phyloP scores from a whole-genome alignment of 202 grass and related monocot genomes.

The Zizania palustris region DNA sequence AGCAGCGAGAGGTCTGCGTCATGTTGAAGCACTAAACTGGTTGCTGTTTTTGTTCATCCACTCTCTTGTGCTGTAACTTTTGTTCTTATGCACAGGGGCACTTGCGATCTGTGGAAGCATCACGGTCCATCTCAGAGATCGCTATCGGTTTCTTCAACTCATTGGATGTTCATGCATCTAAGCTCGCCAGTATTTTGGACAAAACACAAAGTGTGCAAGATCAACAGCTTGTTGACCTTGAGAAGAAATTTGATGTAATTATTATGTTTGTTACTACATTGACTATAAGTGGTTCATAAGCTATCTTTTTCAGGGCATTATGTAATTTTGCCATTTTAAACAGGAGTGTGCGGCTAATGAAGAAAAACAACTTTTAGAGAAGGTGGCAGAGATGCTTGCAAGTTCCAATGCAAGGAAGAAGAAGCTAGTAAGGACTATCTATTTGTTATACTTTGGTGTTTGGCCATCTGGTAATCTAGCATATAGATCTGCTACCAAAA shows the following conservation, averaged over 20 bases:
- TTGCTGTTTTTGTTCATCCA: slow-evolving; percentile 35
- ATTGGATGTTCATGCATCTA: slow-evolving; percentile 80
- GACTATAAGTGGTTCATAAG: slow-evolving; percentile 10
- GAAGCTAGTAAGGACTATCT: slow-evolving; percentile 60
- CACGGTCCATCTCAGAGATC: slow-evolving; percentile 84
- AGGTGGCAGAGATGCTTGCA: slow-evolving; percentile 89
- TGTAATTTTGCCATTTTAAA: slow-evolving; percentile 36
- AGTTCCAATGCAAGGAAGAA: slow-evolving; percentile 92
- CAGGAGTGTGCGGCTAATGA: slow-evolving; percentile 95
- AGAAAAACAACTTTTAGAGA: slow-evolving; percentile 86
- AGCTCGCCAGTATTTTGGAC: slow-evolving; percentile 80
- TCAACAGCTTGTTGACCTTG: slow-evolving; percentile 89
- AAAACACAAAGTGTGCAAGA: slow-evolving; percentile 83
- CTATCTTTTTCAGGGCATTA: slow-evolving; percentile 17
- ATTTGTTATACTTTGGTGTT: slow-evolving; percentile 13
- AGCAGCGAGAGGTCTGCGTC: slow-evolving; percentile 78
- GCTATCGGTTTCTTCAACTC: slow-evolving; percentile 79
- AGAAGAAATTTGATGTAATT: slow-evolving; percentile 94
- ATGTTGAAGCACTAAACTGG: slow-evolving; percentile 33
- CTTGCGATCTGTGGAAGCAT: slow-evolving; percentile 78
- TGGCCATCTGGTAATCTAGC: slow-evolving; percentile 15
- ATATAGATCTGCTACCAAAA: slow-evolving; percentile 26
- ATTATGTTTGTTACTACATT: slow-evolving; percentile 32
- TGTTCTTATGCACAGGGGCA: slow-evolving; percentile 68
- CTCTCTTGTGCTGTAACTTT: slow-evolving; percentile 28